These are phyloP conservation scores for Echites panduratus DNA, from an alignment of 257 asterid species.

Conservation along the genomic window DNA sequence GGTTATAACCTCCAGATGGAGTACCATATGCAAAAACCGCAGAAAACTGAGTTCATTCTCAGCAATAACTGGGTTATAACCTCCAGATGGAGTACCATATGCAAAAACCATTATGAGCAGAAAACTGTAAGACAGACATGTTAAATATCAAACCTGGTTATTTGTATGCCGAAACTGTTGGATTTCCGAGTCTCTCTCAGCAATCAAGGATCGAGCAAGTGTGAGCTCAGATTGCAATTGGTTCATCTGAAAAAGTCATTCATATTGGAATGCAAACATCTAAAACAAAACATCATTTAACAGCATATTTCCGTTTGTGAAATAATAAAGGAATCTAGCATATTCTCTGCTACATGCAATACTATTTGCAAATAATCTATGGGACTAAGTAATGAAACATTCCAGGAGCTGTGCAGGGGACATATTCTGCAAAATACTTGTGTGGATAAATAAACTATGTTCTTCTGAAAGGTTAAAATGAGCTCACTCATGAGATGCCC, in stretches of 20 bases:
- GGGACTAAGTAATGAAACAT: not conserved
- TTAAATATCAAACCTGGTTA: conserved; percentile 52
- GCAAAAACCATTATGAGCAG: not conserved
- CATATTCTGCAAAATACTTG: not conserved
- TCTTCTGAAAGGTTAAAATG: not conserved
- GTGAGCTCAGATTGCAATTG: conserved; percentile 87
- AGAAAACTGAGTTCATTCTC: not conserved
- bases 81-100: not conserved
- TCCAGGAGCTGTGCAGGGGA: not conserved
- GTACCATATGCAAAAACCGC: not conserved
- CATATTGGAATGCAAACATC: not conserved
- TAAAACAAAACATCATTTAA: not conserved
- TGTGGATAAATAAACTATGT: not conserved
- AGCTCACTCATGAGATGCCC: not conserved
- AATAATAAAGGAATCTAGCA: not conserved
- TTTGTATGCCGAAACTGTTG: conserved; percentile 72
- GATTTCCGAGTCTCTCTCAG: conserved; percentile 83
- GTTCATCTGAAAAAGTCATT: conserved; percentile 60
- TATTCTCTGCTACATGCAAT: not conserved
- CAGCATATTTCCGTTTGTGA: not conserved
- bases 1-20: not conserved
- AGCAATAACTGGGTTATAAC: not conserved
- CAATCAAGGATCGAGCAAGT: conserved; percentile 89
- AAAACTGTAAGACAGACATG: not conserved
- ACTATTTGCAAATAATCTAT: not conserved